Evolutionary conservation across 2,329 filamentous ascomycete genomes (phyloP).

Genomic region (Alternaria solani): DNA sequence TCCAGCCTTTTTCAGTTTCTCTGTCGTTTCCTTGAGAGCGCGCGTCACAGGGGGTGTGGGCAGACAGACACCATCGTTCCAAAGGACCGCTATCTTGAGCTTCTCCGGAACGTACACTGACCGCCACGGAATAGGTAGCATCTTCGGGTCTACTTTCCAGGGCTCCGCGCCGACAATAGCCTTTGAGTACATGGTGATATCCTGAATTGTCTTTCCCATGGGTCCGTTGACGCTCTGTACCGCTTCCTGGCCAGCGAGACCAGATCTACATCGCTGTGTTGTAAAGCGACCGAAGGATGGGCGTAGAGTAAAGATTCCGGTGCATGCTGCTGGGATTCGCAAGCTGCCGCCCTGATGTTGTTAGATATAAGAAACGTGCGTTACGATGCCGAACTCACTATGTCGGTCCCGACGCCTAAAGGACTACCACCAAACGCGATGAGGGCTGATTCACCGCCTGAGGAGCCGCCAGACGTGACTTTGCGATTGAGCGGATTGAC

Average conservation of each 20-base stretch:
- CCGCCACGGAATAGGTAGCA: slow-evolving; percentile 64
- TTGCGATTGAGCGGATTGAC: slow-evolving; percentile 67
- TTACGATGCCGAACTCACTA: slow-evolving; percentile 48
- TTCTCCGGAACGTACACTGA: slow-evolving; percentile 54
- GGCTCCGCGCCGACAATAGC: slow-evolving; percentile 56
- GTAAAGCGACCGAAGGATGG: slow-evolving; percentile 69
- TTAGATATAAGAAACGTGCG: slow-evolving; percentile 8
- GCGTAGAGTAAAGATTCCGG: slow-evolving; percentile 65
- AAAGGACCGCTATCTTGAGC: slow-evolving; percentile 67
- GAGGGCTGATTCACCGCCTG: slow-evolving; percentile 72
- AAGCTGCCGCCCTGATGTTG: slow-evolving; percentile 58
- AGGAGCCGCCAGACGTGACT: slow-evolving; percentile 70
- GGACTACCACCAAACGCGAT: slow-evolving; percentile 66
- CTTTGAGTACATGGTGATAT: slow-evolving; percentile 56
- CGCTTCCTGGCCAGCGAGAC: slow-evolving; percentile 71
- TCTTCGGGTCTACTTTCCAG: slow-evolving; percentile 62
- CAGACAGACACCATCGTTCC: slow-evolving; percentile 59
- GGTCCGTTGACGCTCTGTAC: slow-evolving; percentile 71
- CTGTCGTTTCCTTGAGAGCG: slow-evolving; percentile 64
- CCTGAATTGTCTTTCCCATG: slow-evolving; percentile 64
- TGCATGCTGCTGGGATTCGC: slow-evolving; percentile 65
- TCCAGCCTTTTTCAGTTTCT: slow-evolving; percentile 60
- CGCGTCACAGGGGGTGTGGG: slow-evolving; percentile 63
- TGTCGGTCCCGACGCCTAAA: slow-evolving; percentile 71
- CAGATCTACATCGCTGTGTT: slow-evolving; percentile 62